Evolutionary conservation across 1,284 basidiomycete genomes (phyloP).

Genomic region (Moniliophthora roreri): DNA sequence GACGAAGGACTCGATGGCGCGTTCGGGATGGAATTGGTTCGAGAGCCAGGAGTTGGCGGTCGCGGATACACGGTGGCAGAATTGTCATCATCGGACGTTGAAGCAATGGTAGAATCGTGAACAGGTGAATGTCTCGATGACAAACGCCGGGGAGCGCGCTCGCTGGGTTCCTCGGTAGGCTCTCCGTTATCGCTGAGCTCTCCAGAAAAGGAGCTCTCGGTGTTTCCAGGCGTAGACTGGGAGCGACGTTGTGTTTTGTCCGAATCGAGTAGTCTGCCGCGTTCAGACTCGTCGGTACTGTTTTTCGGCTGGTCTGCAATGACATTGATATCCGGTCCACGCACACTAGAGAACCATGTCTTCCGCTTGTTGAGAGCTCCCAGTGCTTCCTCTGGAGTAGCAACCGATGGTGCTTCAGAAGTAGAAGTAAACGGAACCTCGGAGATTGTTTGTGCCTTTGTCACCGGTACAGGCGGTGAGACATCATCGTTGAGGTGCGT

Average conservation of each 20-base stretch:
- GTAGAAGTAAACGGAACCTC: not conserved
- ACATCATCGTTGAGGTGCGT: not conserved
- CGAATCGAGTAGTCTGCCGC: slow-evolving; percentile 30
- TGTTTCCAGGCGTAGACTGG: not conserved
- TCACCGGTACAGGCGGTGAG: not conserved
- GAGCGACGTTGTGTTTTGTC: slow-evolving; percentile 32
- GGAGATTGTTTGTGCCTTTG: not conserved
- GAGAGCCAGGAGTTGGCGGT: slow-evolving; percentile 22
- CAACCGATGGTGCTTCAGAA: not conserved
- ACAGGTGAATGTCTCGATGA: slow-evolving; percentile 1
- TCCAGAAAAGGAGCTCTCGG: no score
- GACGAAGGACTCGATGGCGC: slow-evolving; percentile 41
- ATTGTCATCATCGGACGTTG: not conserved
- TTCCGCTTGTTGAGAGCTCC: slow-evolving; percentile 22
- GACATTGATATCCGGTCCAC: slow-evolving; percentile 28
- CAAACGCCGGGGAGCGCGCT: not conserved
- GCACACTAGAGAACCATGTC: slow-evolving; percentile 40
- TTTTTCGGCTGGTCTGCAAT: slow-evolving; percentile 10
- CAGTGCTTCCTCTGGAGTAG: slow-evolving; percentile 4
- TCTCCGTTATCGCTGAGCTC: no score
- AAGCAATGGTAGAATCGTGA: not conserved
- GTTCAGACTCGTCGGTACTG: slow-evolving; percentile 23
- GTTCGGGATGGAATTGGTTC: slow-evolving; percentile 29
- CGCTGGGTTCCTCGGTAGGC: not conserved
- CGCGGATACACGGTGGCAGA: slow-evolving; percentile 1